Evolutionary conservation across 1,284 basidiomycete species (phyloP).

Genomic region (Sporisorium graminicola): DNA sequence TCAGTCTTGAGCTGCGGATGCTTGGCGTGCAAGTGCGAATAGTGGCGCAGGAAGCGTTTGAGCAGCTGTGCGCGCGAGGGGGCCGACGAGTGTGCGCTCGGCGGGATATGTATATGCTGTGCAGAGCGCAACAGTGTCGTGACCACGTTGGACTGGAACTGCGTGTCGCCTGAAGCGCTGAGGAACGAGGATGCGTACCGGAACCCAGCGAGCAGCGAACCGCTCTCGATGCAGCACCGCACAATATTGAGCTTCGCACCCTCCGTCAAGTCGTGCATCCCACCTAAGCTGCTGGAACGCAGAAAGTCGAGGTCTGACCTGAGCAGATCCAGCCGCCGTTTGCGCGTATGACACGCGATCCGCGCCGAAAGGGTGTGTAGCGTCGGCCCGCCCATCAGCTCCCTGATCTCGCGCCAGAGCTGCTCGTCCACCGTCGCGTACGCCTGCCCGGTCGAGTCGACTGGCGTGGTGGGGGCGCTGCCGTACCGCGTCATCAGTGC

Average conservation of each 20-base stretch:
- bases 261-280: conserved; percentile 22
- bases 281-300: conserved; percentile 1
- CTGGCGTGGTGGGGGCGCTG: conserved; percentile 18
- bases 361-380: conserved; percentile 39
- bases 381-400: conserved; percentile 21
- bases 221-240: conserved; percentile 29
- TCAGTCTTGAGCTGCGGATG: conserved; percentile 14
- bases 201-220: conserved; percentile 17
- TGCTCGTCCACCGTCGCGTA: conserved; percentile 21
- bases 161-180: neutral
- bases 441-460: neutral
- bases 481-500: conserved; percentile 37
- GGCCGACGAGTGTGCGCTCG: conserved; percentile 1
- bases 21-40: conserved; percentile 16
- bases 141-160: conserved; percentile 8
- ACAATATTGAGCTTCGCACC: conserved; percentile 21
- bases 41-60: conserved; percentile 31
- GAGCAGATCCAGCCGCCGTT: conserved; percentile 29
- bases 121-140: conserved; percentile 27
- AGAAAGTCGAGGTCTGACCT: conserved; percentile 30
- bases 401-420: conserved; percentile 35
- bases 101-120: conserved; percentile 15
- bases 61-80: conserved; percentile 34
- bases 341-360: conserved; percentile 35
- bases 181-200: conserved; percentile 12